These are phyloP conservation scores for Alternaria panax DNA, from an alignment of 2,329 filamentous ascomycete genomes.

Conservation along the genomic window DNA sequence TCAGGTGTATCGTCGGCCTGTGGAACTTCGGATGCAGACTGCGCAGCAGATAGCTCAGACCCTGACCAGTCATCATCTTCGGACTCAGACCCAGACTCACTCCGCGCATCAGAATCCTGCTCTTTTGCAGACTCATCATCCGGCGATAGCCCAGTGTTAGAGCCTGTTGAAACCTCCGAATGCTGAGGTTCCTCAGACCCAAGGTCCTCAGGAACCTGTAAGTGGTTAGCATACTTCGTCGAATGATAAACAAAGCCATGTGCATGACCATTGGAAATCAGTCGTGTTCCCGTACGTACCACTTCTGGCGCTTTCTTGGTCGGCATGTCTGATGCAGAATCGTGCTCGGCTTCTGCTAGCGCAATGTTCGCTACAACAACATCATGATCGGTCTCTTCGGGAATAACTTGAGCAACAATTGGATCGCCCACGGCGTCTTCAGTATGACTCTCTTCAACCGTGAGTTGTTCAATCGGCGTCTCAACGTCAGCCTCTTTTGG, in stretches of 20 bases:
- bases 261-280: not conserved
- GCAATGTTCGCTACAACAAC: slow-evolving; percentile 2
- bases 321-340: slow-evolving; percentile 13
- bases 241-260: not conserved
- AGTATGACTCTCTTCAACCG: slow-evolving; percentile 1
- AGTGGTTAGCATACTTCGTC: slow-evolving; percentile 2
- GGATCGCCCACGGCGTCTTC: slow-evolving; percentile 4
- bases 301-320: slow-evolving; percentile 3
- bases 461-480: slow-evolving; percentile 8
- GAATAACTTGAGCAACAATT: slow-evolving; percentile 2
- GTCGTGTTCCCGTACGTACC: slow-evolving; percentile 13
- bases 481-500: slow-evolving; percentile 16
- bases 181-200: not conserved
- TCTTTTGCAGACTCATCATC: not conserved
- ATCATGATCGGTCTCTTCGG: slow-evolving; percentile 8
- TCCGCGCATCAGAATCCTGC: slow-evolving; percentile 4
- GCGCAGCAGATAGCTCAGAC: slow-evolving; percentile 14
- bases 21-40: slow-evolving; percentile 4
- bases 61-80: slow-evolving; percentile 16
- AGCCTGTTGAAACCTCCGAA: slow-evolving; percentile 1
- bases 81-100: slow-evolving; percentile 11
- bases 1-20: slow-evolving; percentile 2
- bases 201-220: slow-evolving; percentile 6
- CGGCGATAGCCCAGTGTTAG: not conserved
- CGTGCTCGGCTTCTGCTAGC: slow-evolving; percentile 11